Percentiles rank a stretch among this genome's conserved stretches.
phyloP scores from a whole-genome alignment of 2,329 filamentous ascomycete genomes.

The Huntiella omanensis region DNA sequence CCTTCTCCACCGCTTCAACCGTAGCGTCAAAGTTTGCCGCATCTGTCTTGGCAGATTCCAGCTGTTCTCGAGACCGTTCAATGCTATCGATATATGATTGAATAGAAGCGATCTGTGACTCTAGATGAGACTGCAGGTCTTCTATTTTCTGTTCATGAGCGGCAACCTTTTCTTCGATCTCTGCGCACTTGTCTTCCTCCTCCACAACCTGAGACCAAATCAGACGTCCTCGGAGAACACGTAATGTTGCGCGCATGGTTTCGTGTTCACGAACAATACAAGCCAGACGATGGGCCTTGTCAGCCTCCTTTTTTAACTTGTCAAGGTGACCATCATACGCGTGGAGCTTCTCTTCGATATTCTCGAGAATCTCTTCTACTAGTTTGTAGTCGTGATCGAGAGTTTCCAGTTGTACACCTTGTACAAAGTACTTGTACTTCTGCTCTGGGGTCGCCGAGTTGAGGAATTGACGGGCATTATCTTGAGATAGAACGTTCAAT shows the following conservation, averaged over 20 bases:
- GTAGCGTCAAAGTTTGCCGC: not conserved
- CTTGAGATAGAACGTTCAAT: slow-evolving; percentile 86
- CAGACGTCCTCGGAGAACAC: slow-evolving; percentile 43
- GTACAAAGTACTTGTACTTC: slow-evolving; percentile 94
- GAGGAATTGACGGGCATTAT: slow-evolving; percentile 83
- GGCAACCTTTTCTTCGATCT: slow-evolving; percentile 17
- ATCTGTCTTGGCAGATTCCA: slow-evolving; percentile 14
- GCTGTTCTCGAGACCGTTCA: slow-evolving; percentile 15
- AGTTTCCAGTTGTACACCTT: slow-evolving; percentile 82
- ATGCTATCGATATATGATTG: slow-evolving; percentile 1
- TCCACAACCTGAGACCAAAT: slow-evolving; percentile 79
- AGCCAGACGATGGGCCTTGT: slow-evolving; percentile 45
- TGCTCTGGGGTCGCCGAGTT: slow-evolving; percentile 63
- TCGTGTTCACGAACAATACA: slow-evolving; percentile 48
- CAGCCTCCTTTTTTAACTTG: slow-evolving; percentile 34
- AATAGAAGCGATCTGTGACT: not conserved
- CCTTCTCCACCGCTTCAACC: slow-evolving; percentile 26
- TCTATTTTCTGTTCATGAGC: not conserved
- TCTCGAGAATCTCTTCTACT: slow-evolving; percentile 60
- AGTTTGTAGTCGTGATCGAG: slow-evolving; percentile 81
- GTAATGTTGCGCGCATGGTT: slow-evolving; percentile 40
- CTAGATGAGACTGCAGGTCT: not conserved
- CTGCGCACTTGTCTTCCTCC: slow-evolving; percentile 34
- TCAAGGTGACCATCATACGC: slow-evolving; percentile 44
- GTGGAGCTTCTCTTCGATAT: slow-evolving; percentile 44